phyloP scores from a whole-genome alignment of 208 protist genomes.

The Tritrichomonas foetus region DNA sequence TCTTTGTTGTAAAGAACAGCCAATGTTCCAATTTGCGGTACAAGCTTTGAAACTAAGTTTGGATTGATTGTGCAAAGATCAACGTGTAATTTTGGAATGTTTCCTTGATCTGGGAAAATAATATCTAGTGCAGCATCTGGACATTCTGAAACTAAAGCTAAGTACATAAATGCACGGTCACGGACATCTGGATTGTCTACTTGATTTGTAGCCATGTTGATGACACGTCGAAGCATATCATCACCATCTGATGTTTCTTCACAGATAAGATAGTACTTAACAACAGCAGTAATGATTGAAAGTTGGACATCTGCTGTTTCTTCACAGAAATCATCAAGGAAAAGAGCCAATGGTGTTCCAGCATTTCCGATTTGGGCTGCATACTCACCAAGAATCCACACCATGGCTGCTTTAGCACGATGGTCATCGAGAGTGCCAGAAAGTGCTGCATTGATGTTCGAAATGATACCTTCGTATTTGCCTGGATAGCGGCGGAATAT shows the following conservation, averaged over 20 bases:
- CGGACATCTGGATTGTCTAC: conserved; percentile 17
- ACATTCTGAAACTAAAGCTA: background rate
- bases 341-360: conserved; percentile 71
- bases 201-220: conserved; percentile 38
- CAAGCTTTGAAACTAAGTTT: background rate
- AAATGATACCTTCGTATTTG: conserved; percentile 45
- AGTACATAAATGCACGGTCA: conserved; percentile 5
- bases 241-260: background rate
- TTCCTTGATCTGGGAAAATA: background rate
- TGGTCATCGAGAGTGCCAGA: conserved; percentile 51
- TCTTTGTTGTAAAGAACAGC: background rate
- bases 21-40: background rate
- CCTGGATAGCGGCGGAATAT: conserved; percentile 88
- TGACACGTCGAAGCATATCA: background rate
- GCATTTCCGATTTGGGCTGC: conserved; percentile 86
- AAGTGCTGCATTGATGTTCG: conserved; percentile 77
- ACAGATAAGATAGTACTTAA: background rate
- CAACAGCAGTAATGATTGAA: background rate
- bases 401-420: conserved; percentile 28
- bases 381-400: conserved; percentile 69
- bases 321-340: conserved; percentile 23
- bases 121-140: background rate
- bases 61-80: background rate
- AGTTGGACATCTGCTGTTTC: conserved; percentile 27
- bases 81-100: background rate